phyloP scores from a whole-genome alignment of 2,329 filamentous ascomycete species.

The Sordariomycetes sp. region DNA sequence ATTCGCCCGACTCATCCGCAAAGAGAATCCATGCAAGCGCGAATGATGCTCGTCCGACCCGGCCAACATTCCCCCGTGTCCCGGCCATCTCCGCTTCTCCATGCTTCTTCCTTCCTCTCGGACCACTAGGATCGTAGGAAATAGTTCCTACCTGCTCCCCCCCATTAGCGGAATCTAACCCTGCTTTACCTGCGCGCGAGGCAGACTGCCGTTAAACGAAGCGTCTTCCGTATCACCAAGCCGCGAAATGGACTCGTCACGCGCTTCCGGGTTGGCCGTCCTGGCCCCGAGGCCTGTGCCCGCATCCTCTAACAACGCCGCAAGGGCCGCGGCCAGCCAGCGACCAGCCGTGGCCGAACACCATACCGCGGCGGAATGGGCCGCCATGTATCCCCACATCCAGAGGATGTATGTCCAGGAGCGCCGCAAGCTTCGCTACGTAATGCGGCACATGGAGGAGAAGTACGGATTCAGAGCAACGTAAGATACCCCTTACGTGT shows the following conservation, averaged over 20 bases:
- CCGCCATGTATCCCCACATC: constrained; percentile 10
- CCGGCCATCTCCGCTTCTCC: not conserved
- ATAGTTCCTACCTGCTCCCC: not conserved
- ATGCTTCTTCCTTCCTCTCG: not conserved
- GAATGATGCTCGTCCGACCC: not conserved
- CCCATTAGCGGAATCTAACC: too few species aligned
- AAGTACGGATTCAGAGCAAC: constrained; percentile 12
- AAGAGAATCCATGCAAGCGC: not conserved
- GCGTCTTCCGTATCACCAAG: not conserved
- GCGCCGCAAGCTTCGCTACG: constrained; percentile 11
- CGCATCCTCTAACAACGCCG: not conserved
- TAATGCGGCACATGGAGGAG: constrained; percentile 11
- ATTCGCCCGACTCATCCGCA: not conserved
- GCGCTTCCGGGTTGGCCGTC: not conserved
- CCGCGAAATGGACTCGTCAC: not conserved
- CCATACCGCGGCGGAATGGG: constrained; percentile 11
- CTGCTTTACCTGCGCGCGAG: not conserved
- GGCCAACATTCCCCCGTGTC: not conserved
- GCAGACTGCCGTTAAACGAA: not conserved
- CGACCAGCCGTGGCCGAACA: not conserved
- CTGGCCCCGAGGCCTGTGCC: not conserved
- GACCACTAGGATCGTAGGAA: not conserved
- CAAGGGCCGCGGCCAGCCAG: not conserved
- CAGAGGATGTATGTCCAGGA: constrained; percentile 12
- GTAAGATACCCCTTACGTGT: constrained; percentile 3